These are phyloP conservation scores for Gossypium herbaceum DNA, from an alignment of 345 rosid genomes.

Conservation along the genomic window DNA sequence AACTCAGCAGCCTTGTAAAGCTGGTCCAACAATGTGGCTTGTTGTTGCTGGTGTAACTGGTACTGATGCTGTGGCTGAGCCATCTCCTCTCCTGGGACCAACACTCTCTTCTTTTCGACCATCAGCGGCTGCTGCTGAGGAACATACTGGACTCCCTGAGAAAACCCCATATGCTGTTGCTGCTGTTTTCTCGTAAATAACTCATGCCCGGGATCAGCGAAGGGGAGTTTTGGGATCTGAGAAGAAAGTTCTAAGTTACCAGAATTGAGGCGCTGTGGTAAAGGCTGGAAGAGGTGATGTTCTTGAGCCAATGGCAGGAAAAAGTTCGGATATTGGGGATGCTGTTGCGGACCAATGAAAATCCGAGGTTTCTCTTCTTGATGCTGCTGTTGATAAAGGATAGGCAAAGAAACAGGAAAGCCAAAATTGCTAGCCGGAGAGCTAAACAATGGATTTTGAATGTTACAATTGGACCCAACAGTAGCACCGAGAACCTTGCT, in stretches of 20 bases:
- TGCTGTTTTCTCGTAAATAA: conserved; percentile 27
- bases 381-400: conserved; percentile 30
- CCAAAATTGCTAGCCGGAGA: conserved; percentile 21
- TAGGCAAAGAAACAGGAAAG: conserved; percentile 24
- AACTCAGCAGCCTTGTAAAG: conserved; percentile 53
- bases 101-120: conserved; percentile 29
- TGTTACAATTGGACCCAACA: conserved; percentile 18
- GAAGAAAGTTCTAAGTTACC: conserved; percentile 29
- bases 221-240: conserved; percentile 33
- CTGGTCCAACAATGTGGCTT: conserved; percentile 40
- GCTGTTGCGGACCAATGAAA: conserved; percentile 38
- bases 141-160: conserved; percentile 37
- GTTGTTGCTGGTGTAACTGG: conserved; percentile 26
- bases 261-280: conserved; percentile 39
- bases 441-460: conserved; percentile 27
- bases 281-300: conserved; percentile 35
- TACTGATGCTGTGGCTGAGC: conserved; percentile 18
- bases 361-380: conserved; percentile 21
- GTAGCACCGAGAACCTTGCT: conserved; percentile 15
- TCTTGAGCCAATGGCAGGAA: conserved; percentile 33
- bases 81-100: conserved; percentile 25
- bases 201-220: conserved; percentile 33
- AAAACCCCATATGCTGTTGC: conserved; percentile 29
- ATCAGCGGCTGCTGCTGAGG: conserved; percentile 31
- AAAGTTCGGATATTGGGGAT: conserved; percentile 31